Percentiles rank a stretch among this genome's conserved stretches.
Evolutionary conservation across 208 protist species (phyloP).

Genomic region (Acanthamoeba polyphaga): DNA sequence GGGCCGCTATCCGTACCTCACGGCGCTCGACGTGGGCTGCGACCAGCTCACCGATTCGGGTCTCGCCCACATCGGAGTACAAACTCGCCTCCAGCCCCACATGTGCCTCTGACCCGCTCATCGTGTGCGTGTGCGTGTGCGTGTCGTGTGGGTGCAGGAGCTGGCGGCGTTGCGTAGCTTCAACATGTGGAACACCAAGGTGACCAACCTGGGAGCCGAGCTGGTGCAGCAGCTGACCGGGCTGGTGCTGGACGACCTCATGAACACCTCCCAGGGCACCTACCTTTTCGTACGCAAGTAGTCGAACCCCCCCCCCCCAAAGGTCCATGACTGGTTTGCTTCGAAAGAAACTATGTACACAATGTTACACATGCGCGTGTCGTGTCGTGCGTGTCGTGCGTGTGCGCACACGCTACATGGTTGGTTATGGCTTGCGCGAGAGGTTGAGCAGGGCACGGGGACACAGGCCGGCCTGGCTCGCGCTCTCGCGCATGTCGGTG

Average conservation of each 20-base stretch:
- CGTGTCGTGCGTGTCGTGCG: too few relatives aligned
- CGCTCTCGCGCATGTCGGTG: background rate
- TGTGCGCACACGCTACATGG: too few relatives aligned
- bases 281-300: constrained; percentile 70
- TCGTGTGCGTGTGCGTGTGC: background rate
- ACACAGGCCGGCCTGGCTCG: constrained; percentile 15
- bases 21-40: constrained; percentile 44
- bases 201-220: constrained; percentile 29
- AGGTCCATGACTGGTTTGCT: too few relatives aligned
- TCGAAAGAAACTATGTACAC: too few relatives aligned
- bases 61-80: constrained; percentile 31
- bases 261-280: constrained; percentile 67
- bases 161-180: constrained; percentile 1
- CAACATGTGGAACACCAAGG: constrained; percentile 72
- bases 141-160: background rate
- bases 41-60: constrained; percentile 43
- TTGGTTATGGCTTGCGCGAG: background rate
- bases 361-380: too few relatives aligned
- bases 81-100: background rate
- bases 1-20: background rate
- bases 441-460: constrained; percentile 36
- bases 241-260: constrained; percentile 49
- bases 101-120: background rate
- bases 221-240: constrained; percentile 62
- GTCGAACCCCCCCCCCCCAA: too few relatives aligned